A percentile compares a stretch with the other conserved stretches of the same genome.
Evolutionary conservation across 768 basidiomycete species (phyloP).

Genomic region (Russula brevipes): DNA sequence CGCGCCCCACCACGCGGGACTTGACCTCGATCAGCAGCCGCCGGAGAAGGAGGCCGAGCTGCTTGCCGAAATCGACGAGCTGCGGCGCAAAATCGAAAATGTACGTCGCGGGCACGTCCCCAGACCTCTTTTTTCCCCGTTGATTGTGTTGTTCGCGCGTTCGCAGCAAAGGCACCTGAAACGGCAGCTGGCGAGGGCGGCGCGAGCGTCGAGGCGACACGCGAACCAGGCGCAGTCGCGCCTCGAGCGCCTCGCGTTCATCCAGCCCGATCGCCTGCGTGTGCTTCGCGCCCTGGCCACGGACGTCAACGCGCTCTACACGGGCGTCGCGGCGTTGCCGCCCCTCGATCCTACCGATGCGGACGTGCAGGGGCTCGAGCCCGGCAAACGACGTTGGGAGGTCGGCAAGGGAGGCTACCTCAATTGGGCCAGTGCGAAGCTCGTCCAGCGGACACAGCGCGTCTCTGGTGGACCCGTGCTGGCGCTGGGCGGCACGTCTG

Average conservation of each 20-base stretch:
- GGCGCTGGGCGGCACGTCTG: not conserved
- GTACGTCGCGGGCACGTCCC: slow-evolving; percentile 40
- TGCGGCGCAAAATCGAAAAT: slow-evolving; percentile 61
- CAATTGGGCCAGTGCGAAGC: slow-evolving; percentile 65
- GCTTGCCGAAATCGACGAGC: slow-evolving; percentile 60
- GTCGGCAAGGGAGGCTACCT: slow-evolving; percentile 67
- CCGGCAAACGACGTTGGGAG: slow-evolving; percentile 76
- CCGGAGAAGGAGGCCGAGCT: slow-evolving; percentile 50
- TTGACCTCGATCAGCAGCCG: slow-evolving; percentile 54
- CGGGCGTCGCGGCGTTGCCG: slow-evolving; percentile 46
- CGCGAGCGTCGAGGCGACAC: slow-evolving; percentile 30
- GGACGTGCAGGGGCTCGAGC: slow-evolving; percentile 36
- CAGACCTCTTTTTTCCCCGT: too few relatives aligned
- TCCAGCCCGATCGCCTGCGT: slow-evolving; percentile 40
- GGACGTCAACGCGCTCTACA: slow-evolving; percentile 43
- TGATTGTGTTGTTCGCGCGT: not conserved
- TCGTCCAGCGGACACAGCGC: slow-evolving; percentile 37
- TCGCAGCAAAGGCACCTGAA: slow-evolving; percentile 42
- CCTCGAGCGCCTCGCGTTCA: slow-evolving; percentile 40
- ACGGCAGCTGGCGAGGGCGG: not conserved
- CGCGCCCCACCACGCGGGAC: slow-evolving; percentile 66
- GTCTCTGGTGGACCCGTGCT: not conserved
- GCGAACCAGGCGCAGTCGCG: slow-evolving; percentile 44
- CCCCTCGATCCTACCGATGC: slow-evolving; percentile 26
- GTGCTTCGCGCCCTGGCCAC: slow-evolving; percentile 38